Conservation (phyloP, 2,329 filamentous ascomycete species). For the Fusarium globosum region DNA sequence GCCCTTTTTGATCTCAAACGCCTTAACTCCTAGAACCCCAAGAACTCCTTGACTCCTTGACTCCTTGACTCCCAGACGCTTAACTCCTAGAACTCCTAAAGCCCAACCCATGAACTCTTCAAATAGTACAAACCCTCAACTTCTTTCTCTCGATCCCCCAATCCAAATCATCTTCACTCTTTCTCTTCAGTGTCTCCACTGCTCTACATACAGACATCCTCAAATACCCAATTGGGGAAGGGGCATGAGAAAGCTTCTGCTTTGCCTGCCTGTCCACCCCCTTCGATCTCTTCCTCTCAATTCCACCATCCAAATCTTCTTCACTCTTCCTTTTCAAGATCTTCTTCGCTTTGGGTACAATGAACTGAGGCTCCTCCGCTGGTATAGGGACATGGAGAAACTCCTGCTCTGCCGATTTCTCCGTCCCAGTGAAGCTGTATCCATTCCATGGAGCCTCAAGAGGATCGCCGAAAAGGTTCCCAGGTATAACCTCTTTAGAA, state of each 20-base stretch:
- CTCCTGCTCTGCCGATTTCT: background rate
- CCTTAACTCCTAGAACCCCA: no score
- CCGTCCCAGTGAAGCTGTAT: background rate
- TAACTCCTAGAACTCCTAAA: background rate
- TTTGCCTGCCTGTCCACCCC: background rate
- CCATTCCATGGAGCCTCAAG: background rate
- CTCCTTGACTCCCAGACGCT: background rate
- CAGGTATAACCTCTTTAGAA: background rate
- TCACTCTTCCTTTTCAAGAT: background rate
- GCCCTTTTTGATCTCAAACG: background rate
- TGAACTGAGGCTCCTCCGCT: accelerated
- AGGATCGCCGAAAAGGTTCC: background rate
- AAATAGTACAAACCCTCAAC: background rate
- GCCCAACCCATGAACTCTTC: background rate
- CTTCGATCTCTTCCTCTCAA: background rate
- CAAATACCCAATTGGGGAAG: accelerated
- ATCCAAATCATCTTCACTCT: background rate
- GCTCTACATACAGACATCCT: background rate
- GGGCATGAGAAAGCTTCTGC: background rate
- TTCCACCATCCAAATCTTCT: accelerated
- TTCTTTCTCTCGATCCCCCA: background rate
- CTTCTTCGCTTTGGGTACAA: background rate
- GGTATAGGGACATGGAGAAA: background rate
- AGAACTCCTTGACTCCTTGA: background rate
- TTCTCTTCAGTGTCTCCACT: background rate